A percentile compares a stretch with the other conserved stretches of the same genome.
phyloP scores from a whole-genome alignment of 2,329 filamentous ascomycete species.

The Fusarium pilosicola region DNA sequence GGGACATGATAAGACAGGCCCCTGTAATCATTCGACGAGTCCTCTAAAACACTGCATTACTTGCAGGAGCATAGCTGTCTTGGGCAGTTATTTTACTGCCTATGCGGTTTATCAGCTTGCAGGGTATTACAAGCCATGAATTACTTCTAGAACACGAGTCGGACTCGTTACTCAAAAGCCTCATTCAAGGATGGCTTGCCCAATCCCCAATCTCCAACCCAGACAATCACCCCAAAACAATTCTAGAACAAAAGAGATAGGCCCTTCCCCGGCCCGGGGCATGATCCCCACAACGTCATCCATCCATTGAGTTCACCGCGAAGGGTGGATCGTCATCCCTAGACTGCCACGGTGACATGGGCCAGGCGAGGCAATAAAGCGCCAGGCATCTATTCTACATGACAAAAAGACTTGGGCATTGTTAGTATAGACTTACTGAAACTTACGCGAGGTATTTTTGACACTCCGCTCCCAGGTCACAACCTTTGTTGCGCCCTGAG shows the following conservation, averaged over 20 bases:
- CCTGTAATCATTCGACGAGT: not conserved
- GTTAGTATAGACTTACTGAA: accelerated
- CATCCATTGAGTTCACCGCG: not conserved
- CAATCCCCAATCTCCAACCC: not conserved
- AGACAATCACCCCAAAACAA: not conserved
- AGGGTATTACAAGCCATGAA: not conserved
- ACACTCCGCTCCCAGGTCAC: accelerated
- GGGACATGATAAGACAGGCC: slow-evolving; percentile 2
- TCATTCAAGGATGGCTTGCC: not conserved
- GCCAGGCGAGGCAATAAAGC: not conserved
- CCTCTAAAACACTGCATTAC: not conserved
- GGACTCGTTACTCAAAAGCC: not conserved
- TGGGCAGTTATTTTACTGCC: too few species aligned
- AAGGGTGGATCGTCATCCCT: slow-evolving; percentile 33
- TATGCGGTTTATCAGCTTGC: not conserved
- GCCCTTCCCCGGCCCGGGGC: slow-evolving; percentile 30
- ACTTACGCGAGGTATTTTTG: accelerated
- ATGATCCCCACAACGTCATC: slow-evolving; percentile 36
- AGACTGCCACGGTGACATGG: not conserved
- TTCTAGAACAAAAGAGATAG: slow-evolving; percentile 33
- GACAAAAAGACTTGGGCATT: not conserved
- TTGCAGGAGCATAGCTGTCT: not conserved
- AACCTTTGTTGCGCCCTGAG: not conserved
- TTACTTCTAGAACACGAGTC: not conserved
- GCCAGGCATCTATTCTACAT: accelerated